Percentiles rank a stretch among this genome's conserved stretches.
These are phyloP conservation scores for Chrysoporthe puriensis DNA, from an alignment of 2,329 filamentous ascomycete species.

Conservation along the genomic window DNA sequence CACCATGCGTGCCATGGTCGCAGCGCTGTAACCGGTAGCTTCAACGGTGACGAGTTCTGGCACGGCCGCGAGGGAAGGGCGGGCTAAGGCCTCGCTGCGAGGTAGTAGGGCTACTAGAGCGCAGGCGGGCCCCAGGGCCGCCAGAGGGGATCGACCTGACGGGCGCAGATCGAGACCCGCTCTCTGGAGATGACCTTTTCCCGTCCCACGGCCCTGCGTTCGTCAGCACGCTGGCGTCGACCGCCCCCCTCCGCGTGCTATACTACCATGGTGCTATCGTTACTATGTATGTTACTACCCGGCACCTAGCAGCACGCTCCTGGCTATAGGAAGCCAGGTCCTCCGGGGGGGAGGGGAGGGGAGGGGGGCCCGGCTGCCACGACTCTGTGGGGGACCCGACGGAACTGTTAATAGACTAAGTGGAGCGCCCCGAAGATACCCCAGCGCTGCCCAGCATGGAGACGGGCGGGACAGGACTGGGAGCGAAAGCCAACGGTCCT, in stretches of 20 bases:
- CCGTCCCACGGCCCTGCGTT: neutral
- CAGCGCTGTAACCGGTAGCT: neutral
- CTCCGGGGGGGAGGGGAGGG: neutral
- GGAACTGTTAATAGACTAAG: conserved; percentile 11
- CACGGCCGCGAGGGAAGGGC: neutral
- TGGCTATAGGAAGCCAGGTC: neutral
- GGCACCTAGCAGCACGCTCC: neutral
- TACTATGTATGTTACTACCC: too few species aligned
- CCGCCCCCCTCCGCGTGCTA: neutral
- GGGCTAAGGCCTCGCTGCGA: neutral
- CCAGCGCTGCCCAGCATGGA: conserved; percentile 3
- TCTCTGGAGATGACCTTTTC: neutral
- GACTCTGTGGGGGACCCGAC: neutral
- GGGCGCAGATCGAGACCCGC: conserved; percentile 2
- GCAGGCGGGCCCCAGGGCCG: neutral
- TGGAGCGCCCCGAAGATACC: conserved; percentile 4
- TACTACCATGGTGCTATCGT: neutral
- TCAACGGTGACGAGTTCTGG: neutral
- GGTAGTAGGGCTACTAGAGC: neutral
- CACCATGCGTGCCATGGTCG: neutral
- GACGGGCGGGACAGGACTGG: conserved; percentile 10
- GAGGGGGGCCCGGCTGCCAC: neutral
- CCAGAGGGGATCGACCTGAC: neutral
- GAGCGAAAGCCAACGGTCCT: conserved; percentile 5
- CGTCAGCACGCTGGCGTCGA: neutral